A percentile compares a stretch with the other conserved stretches of the same genome.
Conservation (phyloP, 768 basidiomycete species). For the Lactarius sp. region DNA sequence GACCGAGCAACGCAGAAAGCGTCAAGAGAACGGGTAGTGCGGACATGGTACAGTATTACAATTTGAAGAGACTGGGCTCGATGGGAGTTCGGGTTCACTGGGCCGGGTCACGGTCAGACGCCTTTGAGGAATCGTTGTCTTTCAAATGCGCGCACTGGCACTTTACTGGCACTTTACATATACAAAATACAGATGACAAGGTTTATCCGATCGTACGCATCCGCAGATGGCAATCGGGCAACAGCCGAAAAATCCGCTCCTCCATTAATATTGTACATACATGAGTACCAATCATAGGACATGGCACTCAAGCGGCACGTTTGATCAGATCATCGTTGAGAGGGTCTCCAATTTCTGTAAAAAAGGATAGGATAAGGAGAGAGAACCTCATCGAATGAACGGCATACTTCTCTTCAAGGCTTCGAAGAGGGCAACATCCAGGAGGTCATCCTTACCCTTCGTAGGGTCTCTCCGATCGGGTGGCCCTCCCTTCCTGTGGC, state of each 20-base stretch:
- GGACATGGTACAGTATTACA: slow-evolving; percentile 27
- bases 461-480: slow-evolving; percentile 15
- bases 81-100: neutral
- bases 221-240: neutral
- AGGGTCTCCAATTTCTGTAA: slow-evolving; percentile 32
- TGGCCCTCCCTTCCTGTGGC: slow-evolving; percentile 17
- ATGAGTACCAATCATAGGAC: neutral
- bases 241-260: neutral
- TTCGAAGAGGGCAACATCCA: slow-evolving; percentile 21
- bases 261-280: neutral
- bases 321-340: slow-evolving; percentile 30
- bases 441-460: slow-evolving; percentile 20
- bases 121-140: neutral
- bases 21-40: slow-evolving; percentile 40
- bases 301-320: slow-evolving; percentile 20
- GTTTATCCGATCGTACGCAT: neutral
- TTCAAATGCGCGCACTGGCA: slow-evolving; percentile 24
- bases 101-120: neutral
- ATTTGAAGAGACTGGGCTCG: too few species aligned
- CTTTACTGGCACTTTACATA: slow-evolving; percentile 26
- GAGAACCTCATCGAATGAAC: neutral
- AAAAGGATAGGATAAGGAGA: neutral
- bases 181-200: slow-evolving; percentile 1
- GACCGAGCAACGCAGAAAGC: slow-evolving; percentile 60
- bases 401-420: slow-evolving; percentile 18